Evolutionary conservation across 495 filamentous ascomycete species (phyloP).

Genomic region (Neurospora sp.): DNA sequence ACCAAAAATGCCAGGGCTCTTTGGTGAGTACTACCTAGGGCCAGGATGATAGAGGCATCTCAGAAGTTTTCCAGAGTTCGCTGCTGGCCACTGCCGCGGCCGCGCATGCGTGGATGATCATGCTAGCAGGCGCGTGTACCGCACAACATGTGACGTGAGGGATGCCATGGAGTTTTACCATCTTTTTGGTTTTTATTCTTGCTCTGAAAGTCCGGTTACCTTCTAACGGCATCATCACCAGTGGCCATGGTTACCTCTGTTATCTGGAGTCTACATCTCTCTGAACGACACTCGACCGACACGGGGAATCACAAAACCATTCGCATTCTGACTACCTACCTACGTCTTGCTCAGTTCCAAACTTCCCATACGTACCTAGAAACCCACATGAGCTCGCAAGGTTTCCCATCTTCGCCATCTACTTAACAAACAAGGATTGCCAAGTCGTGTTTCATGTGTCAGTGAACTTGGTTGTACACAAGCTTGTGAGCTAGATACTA

Average conservation of each 20-base stretch:
- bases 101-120: not conserved
- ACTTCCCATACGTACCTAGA: not conserved
- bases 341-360: not conserved
- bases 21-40: not conserved
- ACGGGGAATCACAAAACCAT: not conserved
- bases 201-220: not conserved
- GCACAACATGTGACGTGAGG: not conserved
- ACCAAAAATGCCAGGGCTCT: no score
- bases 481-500: not conserved
- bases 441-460: not conserved
- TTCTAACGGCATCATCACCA: not conserved
- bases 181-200: not conserved
- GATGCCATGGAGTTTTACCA: not conserved
- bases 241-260: not conserved
- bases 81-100: not conserved
- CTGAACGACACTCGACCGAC: no score
- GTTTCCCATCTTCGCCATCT: not conserved
- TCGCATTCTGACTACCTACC: not conserved
- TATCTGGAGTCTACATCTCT: not conserved
- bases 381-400: not conserved
- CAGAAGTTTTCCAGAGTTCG: not conserved
- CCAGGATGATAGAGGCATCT: not conserved
- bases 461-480: not conserved
- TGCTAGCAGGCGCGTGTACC: not conserved
- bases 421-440: not conserved